Evolutionary conservation across 169 alveolate genomes (phyloP), one percentile per base, ranked within the genome.

Genomic region (Babesia gibsoni): DNA sequence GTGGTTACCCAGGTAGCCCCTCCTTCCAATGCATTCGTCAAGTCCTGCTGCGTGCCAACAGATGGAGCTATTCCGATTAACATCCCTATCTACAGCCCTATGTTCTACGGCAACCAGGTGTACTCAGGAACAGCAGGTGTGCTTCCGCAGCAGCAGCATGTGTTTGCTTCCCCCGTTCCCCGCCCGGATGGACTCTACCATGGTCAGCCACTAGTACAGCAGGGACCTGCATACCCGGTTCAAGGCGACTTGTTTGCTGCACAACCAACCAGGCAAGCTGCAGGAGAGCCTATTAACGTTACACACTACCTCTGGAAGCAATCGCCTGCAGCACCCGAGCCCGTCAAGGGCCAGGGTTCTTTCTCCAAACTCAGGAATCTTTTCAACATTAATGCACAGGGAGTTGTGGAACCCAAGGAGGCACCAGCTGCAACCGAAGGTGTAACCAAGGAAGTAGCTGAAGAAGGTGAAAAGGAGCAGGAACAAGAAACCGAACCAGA

Each of bases 81-180:
- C 16, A 58, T 69, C 14, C 81, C 81, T 25, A 72, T 69, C 6
- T 49, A 49, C 73, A 69, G 52, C 53, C 78, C 81, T 8, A 8
- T 52, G 3, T 69, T 54, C 42, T 30, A 54, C 4, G 81, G 81
- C 1, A 46, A 30, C 39, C 81, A 69, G 22, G 41, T 69, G 3
- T 43, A 54, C 43, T 66, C 77, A 16, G 77, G 67, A 0, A 23
- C 52, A 0, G 27, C 59, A 4, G 81, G 81, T 7, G 35, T 69
- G 29, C 10, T 69, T 6, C 81, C 81, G 42, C 81, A 69, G 14
- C 81, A 69, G 48, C 59, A 69, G 63, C 48, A 33, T 32, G 81
- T 69, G n/a, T 69, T 69, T 54, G 70, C 81, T 2, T 23, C 81
- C 22, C 81, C 81, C 18, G 12, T n/a, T 16, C 52, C 32, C 41